Evolutionary conservation across 345 rosid genomes (phyloP).

Genomic region (Lagerstroemia speciosa): DNA sequence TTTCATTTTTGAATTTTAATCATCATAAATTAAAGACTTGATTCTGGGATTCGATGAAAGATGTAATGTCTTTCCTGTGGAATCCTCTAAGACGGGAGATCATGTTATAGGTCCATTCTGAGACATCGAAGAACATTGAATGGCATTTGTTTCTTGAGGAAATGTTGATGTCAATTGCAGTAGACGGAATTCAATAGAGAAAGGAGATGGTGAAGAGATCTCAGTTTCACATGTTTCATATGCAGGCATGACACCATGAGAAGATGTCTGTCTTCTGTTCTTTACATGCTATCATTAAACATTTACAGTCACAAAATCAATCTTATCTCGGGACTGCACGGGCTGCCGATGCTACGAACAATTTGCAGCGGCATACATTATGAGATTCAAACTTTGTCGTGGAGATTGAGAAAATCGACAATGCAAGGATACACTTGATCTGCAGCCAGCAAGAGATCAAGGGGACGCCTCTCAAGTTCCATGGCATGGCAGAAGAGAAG

Average conservation of each 20-base stretch:
- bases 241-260: background rate
- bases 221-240: background rate
- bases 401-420: constrained; percentile 40
- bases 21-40: no score
- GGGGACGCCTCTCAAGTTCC: background rate
- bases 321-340: background rate
- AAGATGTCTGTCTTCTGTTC: background rate
- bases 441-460: constrained; percentile 12
- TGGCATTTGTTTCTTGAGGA: background rate
- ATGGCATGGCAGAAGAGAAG: background rate
- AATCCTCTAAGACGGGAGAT: no score
- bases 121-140: background rate
- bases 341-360: background rate
- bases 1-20: background rate
- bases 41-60: no score
- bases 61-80: no score
- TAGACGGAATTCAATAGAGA: background rate
- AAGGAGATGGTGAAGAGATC: background rate
- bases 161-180: background rate
- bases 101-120: background rate
- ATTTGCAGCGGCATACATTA: background rate
- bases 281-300: background rate
- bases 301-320: background rate
- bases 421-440: constrained; percentile 50
- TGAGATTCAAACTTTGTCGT: constrained; percentile 28